phyloP scores from a whole-genome alignment of 106 monocot genomes.

The Agapanthus africanus region DNA sequence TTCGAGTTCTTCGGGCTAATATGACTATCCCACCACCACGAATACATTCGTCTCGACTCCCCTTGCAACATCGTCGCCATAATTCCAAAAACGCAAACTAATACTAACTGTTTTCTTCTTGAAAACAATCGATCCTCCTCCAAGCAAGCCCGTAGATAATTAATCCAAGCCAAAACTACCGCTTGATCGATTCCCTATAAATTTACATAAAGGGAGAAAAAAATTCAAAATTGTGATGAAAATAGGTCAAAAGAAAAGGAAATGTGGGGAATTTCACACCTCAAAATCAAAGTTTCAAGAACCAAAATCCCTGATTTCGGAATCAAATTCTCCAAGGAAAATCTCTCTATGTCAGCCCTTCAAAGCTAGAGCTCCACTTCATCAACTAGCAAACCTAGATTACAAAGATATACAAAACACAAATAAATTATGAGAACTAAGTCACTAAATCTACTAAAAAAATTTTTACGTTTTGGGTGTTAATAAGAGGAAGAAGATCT shows the following conservation, averaged over 20 bases:
- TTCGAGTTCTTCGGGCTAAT: slow-evolving; percentile 89
- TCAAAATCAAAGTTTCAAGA: neutral
- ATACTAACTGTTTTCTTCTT: neutral
- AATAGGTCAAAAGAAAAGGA: neutral
- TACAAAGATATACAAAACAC: neutral
- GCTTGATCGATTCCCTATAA: neutral
- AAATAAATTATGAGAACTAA: neutral
- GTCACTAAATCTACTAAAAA: neutral
- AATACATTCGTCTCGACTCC: slow-evolving; percentile 66
- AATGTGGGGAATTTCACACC: neutral
- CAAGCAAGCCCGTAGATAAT: neutral
- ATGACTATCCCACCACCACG: slow-evolving; percentile 99
- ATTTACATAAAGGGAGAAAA: neutral
- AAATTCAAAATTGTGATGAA: neutral
- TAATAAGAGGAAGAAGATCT: neutral
- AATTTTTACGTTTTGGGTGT: neutral
- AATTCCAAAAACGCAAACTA: slow-evolving; percentile 3
- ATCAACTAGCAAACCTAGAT: neutral
- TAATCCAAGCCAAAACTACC: slow-evolving; percentile 5
- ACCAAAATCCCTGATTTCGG: too few species aligned
- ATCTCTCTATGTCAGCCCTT: neutral
- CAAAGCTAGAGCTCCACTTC: too few species aligned
- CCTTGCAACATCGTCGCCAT: slow-evolving; percentile 54
- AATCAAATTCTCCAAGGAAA: slow-evolving; percentile 3
- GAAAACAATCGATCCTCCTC: neutral